Evolutionary conservation across 495 filamentous ascomycete genomes (phyloP), one percentile per base, ranked within the genome.

Genomic region (Penicillium diatomitis): DNA sequence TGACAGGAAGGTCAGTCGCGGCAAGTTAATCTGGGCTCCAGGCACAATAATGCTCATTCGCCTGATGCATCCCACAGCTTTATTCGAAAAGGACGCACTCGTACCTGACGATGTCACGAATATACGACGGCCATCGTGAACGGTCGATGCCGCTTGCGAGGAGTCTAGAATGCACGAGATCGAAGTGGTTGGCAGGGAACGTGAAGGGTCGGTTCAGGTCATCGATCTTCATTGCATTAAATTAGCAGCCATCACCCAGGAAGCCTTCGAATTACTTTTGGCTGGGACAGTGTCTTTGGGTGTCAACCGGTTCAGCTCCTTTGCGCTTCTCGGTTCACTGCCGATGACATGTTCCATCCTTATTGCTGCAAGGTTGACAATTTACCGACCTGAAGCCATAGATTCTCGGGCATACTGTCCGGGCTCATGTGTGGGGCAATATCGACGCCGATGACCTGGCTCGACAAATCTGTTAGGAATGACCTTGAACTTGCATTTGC

Each of bases 121-220:
- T 64, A 69, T 96, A 96, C 11, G 78, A 75, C 49, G 69, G 64
- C 92, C 92, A 98, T 66, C 88, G 73, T 51, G 73, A 68, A 49
- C 72, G 68, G 51, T 94, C 78, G 52, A 98, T 88, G 6, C 90
- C 92, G 43, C 81, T 71, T 31, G 80, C 77, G 53, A 96, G 81
- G 65, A 91, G 77, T 54, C 84, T 75, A 46, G 89, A 96, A 57
- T 98, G 87, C 47, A 98, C 83, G 45, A 98, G 77, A 57, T 96
- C 88, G 74, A 95, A 98, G 48, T 84, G 71, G 51, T 87, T 86
- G 29, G 77, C 67, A 34, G 76, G 72, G 54, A 89, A 92, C 6
- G 86, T 87, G 54, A 90, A 88, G 8, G 76, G 71, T 53, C 77
- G 76, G 61, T 92, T 91, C 41, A 94, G 66, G 61, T 91, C 84